Conservation (phyloP, 768 basidiomycete species). For the Kondoa malvinella region DNA sequence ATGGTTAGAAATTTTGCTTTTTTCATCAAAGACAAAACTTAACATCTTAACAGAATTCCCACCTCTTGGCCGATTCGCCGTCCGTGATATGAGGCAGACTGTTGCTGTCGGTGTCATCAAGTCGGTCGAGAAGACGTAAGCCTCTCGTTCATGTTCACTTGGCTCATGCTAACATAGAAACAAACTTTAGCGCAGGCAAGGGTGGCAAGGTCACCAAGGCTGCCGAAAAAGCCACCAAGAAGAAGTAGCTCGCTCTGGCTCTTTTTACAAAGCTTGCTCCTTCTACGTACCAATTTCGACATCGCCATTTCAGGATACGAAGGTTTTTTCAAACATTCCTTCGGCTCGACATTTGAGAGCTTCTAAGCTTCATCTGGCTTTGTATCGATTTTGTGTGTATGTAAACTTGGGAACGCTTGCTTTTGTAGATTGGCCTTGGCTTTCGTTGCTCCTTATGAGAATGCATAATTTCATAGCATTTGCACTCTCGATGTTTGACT, state of each 20-base stretch:
- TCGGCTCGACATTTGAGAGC: background rate
- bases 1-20: background rate
- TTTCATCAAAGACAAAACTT: background rate
- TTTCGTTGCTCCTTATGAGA: no score
- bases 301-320: background rate
- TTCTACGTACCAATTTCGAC: background rate
- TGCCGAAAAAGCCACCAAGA: background rate
- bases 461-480: no score
- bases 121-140: conserved; percentile 87
- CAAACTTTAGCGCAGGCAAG: background rate
- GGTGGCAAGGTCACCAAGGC: conserved; percentile 25
- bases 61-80: conserved; percentile 96
- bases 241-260: background rate
- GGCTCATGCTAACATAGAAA: background rate
- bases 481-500: no score
- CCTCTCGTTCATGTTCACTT: conserved; percentile 46
- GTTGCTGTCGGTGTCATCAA: conserved; percentile 65
- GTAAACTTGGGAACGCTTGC: no score
- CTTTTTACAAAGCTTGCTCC: background rate
- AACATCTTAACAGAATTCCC: no score
- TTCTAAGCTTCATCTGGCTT: no score
- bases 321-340: background rate
- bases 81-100: conserved; percentile 99
- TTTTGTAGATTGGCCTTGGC: no score
- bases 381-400: background rate